Conservation (phyloP, 108 stramenopile genomes). For the Cylindrotheca fusiformis region DNA sequence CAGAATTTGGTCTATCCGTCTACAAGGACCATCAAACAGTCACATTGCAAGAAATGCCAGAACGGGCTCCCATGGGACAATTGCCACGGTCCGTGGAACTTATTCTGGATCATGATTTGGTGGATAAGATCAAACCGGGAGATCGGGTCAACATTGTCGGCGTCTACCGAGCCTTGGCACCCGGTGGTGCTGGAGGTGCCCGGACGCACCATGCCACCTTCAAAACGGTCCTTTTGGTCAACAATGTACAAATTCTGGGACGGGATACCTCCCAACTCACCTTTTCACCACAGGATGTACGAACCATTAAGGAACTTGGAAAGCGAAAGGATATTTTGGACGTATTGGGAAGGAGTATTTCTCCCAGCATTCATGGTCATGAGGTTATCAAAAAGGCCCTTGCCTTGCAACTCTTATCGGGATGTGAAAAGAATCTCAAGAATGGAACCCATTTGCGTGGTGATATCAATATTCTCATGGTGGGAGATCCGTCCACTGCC, state of each 20-base stretch:
- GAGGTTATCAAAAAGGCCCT: conserved; percentile 95
- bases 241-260: conserved; percentile 90
- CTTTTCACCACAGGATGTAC: conserved; percentile 77
- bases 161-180: conserved; percentile 88
- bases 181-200: conserved; percentile 22
- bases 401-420: conserved; percentile 89
- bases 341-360: conserved; percentile 83
- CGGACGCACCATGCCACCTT: conserved; percentile 79
- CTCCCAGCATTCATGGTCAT: conserved; percentile 98
- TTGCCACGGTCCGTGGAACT: conserved; percentile 94
- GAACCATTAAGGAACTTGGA: conserved; percentile 75
- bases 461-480: conserved; percentile 99
- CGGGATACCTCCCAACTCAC: conserved; percentile 79
- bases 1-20: conserved; percentile 92
- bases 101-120: conserved; percentile 90
- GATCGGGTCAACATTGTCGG: conserved; percentile 93
- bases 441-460: conserved; percentile 98
- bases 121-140: conserved; percentile 96
- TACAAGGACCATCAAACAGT: conserved; percentile 98
- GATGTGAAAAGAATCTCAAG: conserved; percentile 94
- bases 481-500: conserved; percentile 99
- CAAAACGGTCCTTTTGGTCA: conserved; percentile 94
- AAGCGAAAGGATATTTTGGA: conserved; percentile 76
- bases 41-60: conserved; percentile 95
- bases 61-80: conserved; percentile 98